Conservation (phyloP, 2,329 filamentous ascomycete genomes). For the Sporothrix euskadiensis region DNA sequence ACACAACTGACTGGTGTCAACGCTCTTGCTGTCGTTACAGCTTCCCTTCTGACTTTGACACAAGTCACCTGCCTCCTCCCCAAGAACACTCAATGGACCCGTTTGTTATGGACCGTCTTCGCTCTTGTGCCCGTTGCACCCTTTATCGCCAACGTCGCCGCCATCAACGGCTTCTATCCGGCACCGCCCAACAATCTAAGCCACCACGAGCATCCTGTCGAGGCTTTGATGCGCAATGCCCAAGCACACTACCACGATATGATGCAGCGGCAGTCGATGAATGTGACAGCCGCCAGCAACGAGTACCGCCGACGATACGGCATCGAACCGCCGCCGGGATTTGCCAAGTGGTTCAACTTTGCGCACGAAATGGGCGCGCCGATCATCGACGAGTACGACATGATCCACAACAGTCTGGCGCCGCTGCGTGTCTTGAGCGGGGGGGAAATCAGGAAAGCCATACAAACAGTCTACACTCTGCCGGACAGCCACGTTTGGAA, state of each 20-base stretch:
- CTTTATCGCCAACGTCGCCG: not conserved
- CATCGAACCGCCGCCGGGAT: conserved; percentile 49
- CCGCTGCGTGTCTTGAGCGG: conserved; percentile 19
- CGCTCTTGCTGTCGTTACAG: not conserved
- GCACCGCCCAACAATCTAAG: not conserved
- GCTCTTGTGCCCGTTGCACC: conserved; percentile 8
- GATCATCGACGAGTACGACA: conserved; percentile 31
- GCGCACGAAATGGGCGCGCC: conserved; percentile 22
- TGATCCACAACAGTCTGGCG: conserved; percentile 12
- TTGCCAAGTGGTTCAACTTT: conserved; percentile 45
- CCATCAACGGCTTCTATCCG: not conserved
- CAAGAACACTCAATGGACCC: not conserved
- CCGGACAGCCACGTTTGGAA: conserved; percentile 21
- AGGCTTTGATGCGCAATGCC: not conserved
- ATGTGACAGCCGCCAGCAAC: conserved; percentile 38
- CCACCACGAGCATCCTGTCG: conserved; percentile 18
- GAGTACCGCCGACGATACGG: conserved; percentile 50
- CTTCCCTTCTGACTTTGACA: not conserved
- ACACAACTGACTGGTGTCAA: not conserved
- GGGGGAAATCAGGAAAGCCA: conserved; percentile 12
- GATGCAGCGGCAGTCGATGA: conserved; percentile 22
- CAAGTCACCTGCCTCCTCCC: conserved; percentile 3
- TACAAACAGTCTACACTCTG: not conserved
- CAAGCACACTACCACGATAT: not conserved
- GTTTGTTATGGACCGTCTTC: conserved; percentile 11